A percentile compares a stretch with the other conserved stretches of the same genome.
Evolutionary conservation across 2,329 filamentous ascomycete genomes (phyloP).

Genomic region (Chaetomiaceae sp.): DNA sequence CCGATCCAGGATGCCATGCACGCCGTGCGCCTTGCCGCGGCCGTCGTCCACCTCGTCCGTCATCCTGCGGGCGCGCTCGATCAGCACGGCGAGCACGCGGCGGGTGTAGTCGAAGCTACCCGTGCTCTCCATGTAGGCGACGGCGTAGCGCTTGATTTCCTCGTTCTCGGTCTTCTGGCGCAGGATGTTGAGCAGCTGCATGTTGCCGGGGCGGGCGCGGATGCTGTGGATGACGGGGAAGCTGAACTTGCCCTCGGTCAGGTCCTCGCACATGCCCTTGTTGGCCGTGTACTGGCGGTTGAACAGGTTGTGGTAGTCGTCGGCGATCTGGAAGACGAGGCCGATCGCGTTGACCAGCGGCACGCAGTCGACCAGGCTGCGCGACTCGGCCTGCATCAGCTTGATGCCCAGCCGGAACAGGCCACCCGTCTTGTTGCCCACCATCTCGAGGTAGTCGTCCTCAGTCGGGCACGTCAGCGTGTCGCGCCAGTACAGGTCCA

Average conservation of each 20-base stretch:
- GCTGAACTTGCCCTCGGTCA: slow-evolving; percentile 95
- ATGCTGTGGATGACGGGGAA: slow-evolving; percentile 95
- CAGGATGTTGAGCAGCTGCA: slow-evolving; percentile 84
- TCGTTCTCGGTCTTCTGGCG: slow-evolving; percentile 82
- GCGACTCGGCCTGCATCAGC: slow-evolving; percentile 74
- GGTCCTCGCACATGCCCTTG: slow-evolving; percentile 90
- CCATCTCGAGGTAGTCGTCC: slow-evolving; percentile 92
- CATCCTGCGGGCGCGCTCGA: slow-evolving; percentile 56
- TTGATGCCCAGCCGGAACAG: slow-evolving; percentile 80
- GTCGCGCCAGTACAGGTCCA: slow-evolving; percentile 88
- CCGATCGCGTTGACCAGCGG: slow-evolving; percentile 81
- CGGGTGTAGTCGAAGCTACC: slow-evolving; percentile 85
- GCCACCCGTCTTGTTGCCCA: slow-evolving; percentile 83
- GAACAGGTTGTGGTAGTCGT: slow-evolving; percentile 88
- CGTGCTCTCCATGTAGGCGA: slow-evolving; percentile 82
- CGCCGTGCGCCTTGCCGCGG: slow-evolving; percentile 47
- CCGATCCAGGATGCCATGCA: slow-evolving; percentile 63
- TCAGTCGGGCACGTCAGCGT: slow-evolving; percentile 77
- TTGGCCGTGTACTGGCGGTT: slow-evolving; percentile 71
- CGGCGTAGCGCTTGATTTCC: slow-evolving; percentile 85
- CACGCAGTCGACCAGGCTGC: slow-evolving; percentile 58
- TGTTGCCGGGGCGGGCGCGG: slow-evolving; percentile 63
- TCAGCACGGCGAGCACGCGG: slow-evolving; percentile 57
- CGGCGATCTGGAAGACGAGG: slow-evolving; percentile 82
- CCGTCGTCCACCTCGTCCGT: slow-evolving; percentile 60